Base-by-base conservation (phyloP, 345 rosid genomes). In the Streptanthus diversifolius region DNA sequence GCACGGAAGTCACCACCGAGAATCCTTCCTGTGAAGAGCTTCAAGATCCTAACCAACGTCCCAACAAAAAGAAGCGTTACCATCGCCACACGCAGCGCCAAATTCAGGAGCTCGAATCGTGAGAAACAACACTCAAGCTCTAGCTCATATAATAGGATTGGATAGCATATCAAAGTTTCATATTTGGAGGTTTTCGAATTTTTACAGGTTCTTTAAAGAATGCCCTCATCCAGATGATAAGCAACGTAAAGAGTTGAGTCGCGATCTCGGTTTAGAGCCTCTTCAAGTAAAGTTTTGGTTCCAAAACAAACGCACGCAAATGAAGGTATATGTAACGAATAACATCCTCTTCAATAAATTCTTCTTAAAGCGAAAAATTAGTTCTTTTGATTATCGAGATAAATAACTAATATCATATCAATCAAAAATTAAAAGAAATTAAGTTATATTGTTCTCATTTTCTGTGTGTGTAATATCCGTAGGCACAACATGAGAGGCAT, bases 201-300 rank as follows among this genome's bases (percentile, higher is more conserved):
- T 56, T 58, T 66, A n/a, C 70, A 95, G 99, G 21, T 91, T 91
- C 68, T 95, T 91, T 80, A 90, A 89, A 84, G 97, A 95, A 80
- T 91, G 87, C 41, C 97, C 99, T 35, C 97, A 90, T 66, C 99
- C 99, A 2, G 99, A 90, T 63, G 99, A 95, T 75, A 95, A 95
- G 82, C 99, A 95, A 81, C 76, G 99, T 49, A 95, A 95, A 75
- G 93, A 88, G 81, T 80, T 95, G 73, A 81, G 99, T 66, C 83
- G 95, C 0, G 90, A 88, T 77, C 84, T 95, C 44, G 77, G 77
- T 29, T 73, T 95, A 67, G 97, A 91, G 79, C 96, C 96, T 52
- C 78, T 95, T 72, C 99, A 95, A 76, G 82, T 95, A 40, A 95
- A 95, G 71, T 95, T 95, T 80, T 95, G 99, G 98, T 93, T 93